Conservation (phyloP, 192 early-diverging fungal genomes). For the Piromyces sp. region DNA sequence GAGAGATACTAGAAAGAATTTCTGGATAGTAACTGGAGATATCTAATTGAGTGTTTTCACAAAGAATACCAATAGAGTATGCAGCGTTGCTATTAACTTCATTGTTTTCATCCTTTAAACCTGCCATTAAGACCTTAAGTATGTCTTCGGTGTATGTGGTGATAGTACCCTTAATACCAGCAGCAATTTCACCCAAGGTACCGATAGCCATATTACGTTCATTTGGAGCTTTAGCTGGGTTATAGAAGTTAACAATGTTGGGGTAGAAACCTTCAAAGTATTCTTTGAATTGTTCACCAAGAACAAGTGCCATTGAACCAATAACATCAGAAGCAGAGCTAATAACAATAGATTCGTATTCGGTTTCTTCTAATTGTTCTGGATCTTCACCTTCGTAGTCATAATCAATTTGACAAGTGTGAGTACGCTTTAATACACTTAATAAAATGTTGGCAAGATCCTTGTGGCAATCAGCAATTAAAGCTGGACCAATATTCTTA, state of each 20-base stretch:
- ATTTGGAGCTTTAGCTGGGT: slow-evolving; percentile 2
- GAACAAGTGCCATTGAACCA: slow-evolving; percentile 48
- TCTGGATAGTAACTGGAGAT: background rate
- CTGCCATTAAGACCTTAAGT: slow-evolving; percentile 51
- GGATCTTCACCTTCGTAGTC: slow-evolving; percentile 34
- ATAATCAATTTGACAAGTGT: background rate
- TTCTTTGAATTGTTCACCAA: slow-evolving; percentile 55
- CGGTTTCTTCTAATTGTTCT: slow-evolving; percentile 71
- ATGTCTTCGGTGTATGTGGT: slow-evolving; percentile 24
- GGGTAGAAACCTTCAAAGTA: slow-evolving; percentile 66
- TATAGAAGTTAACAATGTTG: slow-evolving; percentile 61
- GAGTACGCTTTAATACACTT: background rate
- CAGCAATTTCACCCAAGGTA: slow-evolving; percentile 62
- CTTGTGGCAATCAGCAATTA: background rate
- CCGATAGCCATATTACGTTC: slow-evolving; percentile 86
- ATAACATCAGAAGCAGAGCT: slow-evolving; percentile 65
- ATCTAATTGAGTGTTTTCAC: background rate
- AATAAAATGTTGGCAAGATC: background rate
- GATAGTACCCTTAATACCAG: slow-evolving; percentile 37
- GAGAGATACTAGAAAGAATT: background rate
- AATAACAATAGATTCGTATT: slow-evolving; percentile 67
- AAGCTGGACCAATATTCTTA: background rate
- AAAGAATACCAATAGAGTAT: slow-evolving; percentile 58
- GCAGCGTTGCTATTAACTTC: slow-evolving; percentile 79
- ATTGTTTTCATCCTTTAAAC: slow-evolving; percentile 53